Base-by-base conservation (phyloP, 129 eudicot genomes). In the Apium graveolens region DNA sequence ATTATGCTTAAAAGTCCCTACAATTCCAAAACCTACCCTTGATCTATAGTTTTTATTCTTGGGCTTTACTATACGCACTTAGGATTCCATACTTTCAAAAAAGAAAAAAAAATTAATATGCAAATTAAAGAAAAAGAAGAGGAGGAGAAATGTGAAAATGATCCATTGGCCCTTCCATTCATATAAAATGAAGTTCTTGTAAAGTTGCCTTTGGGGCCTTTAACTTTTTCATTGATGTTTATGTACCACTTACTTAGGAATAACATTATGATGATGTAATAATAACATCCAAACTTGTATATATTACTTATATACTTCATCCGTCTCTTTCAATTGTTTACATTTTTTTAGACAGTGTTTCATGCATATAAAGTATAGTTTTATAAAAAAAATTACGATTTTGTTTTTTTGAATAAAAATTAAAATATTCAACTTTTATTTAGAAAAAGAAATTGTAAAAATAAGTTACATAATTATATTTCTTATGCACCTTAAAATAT, bases 51-150 rank as follows among this genome's bases (percentile, higher is more conserved):
- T 44, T 43, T 43, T 5, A 18, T 43, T 27, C 38, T 73, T 73
- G 77, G 60, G 77, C 60, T 73, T 69, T 73, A 73, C 46, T 42
- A 27, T 26, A 45, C 39, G 77, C 77, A 44, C 77, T 74, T 74
- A 5, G 77, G 77, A 73, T 73, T 73, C 76, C 77, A 16, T 74
- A 44, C 77, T 74, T 44, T 44, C 1, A 11, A 18, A 8, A 44
- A 45, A 44, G 16, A 44, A 44, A 29, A 73, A 1, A 21, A 21
- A 71, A 39, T 11, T 38, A 26, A 39, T 41, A 32, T 11, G 12
- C 20, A 44, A 72, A 34, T 20, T 20, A 72, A 74, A 74, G 77
- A 42, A 42, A 72, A 72, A 42, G 68, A 11, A 60, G 11, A 57
- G 62, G 75, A 42, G 32, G 76, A 26, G 35, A 42, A 42, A 39